Evolutionary conservation across 441 rosid species (phyloP).

Genomic region (Macaranga tanarius): DNA sequence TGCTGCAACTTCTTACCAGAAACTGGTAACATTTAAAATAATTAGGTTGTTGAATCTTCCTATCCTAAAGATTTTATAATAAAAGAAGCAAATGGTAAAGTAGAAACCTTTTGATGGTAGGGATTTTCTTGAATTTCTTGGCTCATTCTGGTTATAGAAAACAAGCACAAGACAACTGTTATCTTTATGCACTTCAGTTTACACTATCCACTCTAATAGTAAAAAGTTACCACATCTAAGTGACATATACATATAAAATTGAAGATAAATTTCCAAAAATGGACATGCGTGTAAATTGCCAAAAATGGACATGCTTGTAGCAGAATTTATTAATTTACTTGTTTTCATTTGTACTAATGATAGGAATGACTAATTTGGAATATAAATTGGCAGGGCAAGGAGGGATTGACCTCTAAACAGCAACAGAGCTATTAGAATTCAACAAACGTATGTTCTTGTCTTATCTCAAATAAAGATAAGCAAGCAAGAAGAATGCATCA

Average conservation of each 20-base stretch:
- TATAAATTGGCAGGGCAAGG: neutral
- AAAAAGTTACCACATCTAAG: neutral
- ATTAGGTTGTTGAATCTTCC: conserved; percentile 20
- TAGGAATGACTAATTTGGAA: neutral
- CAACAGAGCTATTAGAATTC: neutral
- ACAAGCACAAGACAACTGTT: conserved; percentile 2
- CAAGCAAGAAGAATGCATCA: neutral
- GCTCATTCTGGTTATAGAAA: conserved; percentile 36
- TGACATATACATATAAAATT: neutral
- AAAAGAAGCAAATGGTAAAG: conserved; percentile 24
- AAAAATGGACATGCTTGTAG: neutral
- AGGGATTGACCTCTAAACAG: neutral
- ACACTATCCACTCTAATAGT: neutral
- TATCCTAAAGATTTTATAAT: conserved; percentile 10
- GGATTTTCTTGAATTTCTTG: conserved; percentile 35
- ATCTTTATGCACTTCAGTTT: neutral
- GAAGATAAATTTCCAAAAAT: neutral
- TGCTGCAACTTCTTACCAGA: conserved; percentile 33
- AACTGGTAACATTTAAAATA: conserved; percentile 36
- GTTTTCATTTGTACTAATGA: too few relatives aligned
- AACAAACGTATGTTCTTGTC: neutral
- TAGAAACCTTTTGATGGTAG: conserved; percentile 44
- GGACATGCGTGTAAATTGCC: neutral
- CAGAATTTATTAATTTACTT: neutral
- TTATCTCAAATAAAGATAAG: neutral